phyloP scores from a whole-genome alignment of 2,329 filamentous ascomycete genomes.

The Clonostachys byssicola region DNA sequence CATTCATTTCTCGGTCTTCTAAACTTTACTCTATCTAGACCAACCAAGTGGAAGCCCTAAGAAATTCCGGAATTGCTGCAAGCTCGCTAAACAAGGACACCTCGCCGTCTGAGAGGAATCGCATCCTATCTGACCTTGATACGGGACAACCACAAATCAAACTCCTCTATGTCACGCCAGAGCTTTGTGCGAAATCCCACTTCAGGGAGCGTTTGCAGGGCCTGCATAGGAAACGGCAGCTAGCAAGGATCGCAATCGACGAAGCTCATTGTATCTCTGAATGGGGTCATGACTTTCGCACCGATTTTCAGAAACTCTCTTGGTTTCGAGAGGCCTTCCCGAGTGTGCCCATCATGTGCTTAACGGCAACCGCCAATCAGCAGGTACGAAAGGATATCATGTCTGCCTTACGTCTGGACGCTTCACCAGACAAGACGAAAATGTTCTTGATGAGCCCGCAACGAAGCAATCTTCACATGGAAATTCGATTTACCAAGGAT shows the following conservation, averaged over 20 bases:
- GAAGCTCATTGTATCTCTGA: slow-evolving; percentile 97
- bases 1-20: not conserved
- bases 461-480: slow-evolving; percentile 83
- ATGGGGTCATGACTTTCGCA: slow-evolving; percentile 98
- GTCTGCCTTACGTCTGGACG: slow-evolving; percentile 64
- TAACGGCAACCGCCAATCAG: slow-evolving; percentile 85
- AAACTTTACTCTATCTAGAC: slow-evolving; percentile 45
- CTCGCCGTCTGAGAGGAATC: slow-evolving; percentile 54
- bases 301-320: slow-evolving; percentile 78
- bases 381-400: slow-evolving; percentile 82
- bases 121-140: slow-evolving; percentile 76
- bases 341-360: slow-evolving; percentile 83
- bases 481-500: slow-evolving; percentile 78
- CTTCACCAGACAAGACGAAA: slow-evolving; percentile 53
- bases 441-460: slow-evolving; percentile 81
- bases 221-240: slow-evolving; percentile 75
- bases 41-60: slow-evolving; percentile 84
- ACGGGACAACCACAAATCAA: slow-evolving; percentile 81
- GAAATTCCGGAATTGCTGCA: slow-evolving; percentile 70
- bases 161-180: slow-evolving; percentile 89
- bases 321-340: slow-evolving; percentile 84
- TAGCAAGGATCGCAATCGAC: slow-evolving; percentile 86
- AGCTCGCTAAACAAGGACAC: slow-evolving; percentile 87
- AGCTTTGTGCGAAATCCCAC: slow-evolving; percentile 72
- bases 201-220: slow-evolving; percentile 73